Evolutionary conservation across 768 basidiomycete genomes (phyloP), one percentile per base, ranked within the genome.

Genomic region (Boletus rufocinnamomeus): DNA sequence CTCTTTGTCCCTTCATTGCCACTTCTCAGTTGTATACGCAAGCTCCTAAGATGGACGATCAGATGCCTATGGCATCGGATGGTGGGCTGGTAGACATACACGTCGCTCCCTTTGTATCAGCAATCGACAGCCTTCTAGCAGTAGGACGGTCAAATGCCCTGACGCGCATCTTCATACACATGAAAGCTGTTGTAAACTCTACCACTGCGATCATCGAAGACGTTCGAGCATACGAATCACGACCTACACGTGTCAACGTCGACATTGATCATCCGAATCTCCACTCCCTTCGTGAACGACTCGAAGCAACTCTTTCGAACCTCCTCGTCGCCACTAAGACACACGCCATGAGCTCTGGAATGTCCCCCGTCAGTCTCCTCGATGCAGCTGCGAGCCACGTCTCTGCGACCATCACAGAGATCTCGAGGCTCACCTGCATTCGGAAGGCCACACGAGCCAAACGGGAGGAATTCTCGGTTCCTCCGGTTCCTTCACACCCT

Each of bases 311-410:
- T 6, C 83, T 99, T 49, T 89, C 87, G 66, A 93, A 94, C 69
- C 86, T 99, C 45, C 91, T 92, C 43, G 83, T 87, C 4, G 95
- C 94, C 21, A 83, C 89, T 34, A 91, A 91, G 74, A 96, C 92
- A 38, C 97, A 98, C 69, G 97, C 95, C 6, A 91, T 89, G 44
- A 88, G 92, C 60, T 86, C 89, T 25, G 96, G 96, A 21, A 84
- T 98, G 78, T 88, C 91, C 0, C 97, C 97, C 17, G 95, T 99
- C 67, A 93, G 91, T 63, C 77, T 99, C 50, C 80, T 99, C 55
- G 97, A 99, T 66, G 97, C 95, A 8, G 97, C 97, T 6, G 93
- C 96, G 1, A 95, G 93, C 68, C 97, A 98, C 66, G 88, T 97
- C 46, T 90, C 93, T 3, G 80, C 82, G 4, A 89, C 91, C 6